phyloP scores from a whole-genome alignment of 169 alveolate genomes.

The Plasmodium inui region DNA sequence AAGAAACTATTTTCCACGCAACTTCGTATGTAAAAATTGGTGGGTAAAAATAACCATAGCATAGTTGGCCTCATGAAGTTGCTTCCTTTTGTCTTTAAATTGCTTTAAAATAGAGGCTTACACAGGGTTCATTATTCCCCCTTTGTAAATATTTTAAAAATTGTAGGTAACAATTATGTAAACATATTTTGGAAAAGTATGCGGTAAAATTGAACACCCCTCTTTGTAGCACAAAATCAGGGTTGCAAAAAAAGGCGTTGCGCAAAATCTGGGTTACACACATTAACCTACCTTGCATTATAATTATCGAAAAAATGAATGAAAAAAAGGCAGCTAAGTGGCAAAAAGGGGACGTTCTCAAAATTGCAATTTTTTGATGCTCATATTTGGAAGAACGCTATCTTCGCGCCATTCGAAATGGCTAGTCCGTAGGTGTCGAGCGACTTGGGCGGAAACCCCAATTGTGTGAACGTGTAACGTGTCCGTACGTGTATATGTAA shows the following conservation, averaged over 20 bases:
- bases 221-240: background rate
- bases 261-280: background rate
- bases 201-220: background rate
- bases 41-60: background rate
- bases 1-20: background rate
- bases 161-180: background rate
- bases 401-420: background rate
- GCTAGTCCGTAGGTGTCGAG: background rate
- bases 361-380: background rate
- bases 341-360: background rate
- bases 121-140: background rate
- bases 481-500: background rate
- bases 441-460: background rate
- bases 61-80: background rate
- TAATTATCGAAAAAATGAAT: background rate
- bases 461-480: background rate
- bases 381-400: background rate
- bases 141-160: background rate
- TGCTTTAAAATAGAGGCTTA: background rate
- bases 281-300: background rate
- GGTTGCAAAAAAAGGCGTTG: too few species aligned
- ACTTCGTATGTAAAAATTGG: background rate
- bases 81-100: background rate
- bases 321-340: background rate
- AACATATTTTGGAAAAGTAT: background rate